phyloP scores from a whole-genome alignment of 805 yeast species.

The Candida ponderosae region DNA sequence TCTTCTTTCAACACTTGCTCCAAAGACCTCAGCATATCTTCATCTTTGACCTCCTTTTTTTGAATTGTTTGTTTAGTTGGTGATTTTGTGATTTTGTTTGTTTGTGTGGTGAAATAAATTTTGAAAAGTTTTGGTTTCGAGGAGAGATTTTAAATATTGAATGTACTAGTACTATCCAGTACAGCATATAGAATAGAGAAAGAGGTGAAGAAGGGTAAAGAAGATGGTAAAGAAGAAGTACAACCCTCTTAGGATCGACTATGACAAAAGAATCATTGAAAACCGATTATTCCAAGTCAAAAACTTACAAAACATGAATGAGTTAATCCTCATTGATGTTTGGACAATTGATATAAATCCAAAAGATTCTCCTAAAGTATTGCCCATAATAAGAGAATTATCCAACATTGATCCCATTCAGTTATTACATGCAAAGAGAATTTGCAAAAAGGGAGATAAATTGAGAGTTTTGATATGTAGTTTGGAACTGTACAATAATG shows the following conservation, averaged over 20 bases:
- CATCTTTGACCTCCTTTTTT: too few relatives aligned
- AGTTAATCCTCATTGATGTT: conserved; percentile 24
- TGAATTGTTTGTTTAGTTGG: too few relatives aligned
- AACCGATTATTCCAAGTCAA: conserved; percentile 38
- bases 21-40: background rate
- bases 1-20: background rate
- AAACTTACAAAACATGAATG: conserved; percentile 12
- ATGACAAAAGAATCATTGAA: conserved; percentile 35
- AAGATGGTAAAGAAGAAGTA: conserved; percentile 28
- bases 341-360: conserved; percentile 45
- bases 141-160: too few relatives aligned
- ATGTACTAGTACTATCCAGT: too few relatives aligned
- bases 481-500: conserved; percentile 21
- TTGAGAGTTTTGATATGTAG: conserved; percentile 44
- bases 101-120: too few relatives aligned
- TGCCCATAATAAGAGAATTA: conserved; percentile 17
- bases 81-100: too few relatives aligned
- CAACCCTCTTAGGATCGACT: conserved; percentile 34
- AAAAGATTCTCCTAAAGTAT: conserved; percentile 17
- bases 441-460: conserved; percentile 28
- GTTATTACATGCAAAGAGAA: conserved; percentile 45
- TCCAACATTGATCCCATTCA: conserved; percentile 18
- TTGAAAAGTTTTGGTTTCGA: too few relatives aligned
- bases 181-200: too few relatives aligned
- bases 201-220: too few relatives aligned